Base-by-base conservation (phyloP, 306 rosid genomes). In the Alnus rubra region DNA sequence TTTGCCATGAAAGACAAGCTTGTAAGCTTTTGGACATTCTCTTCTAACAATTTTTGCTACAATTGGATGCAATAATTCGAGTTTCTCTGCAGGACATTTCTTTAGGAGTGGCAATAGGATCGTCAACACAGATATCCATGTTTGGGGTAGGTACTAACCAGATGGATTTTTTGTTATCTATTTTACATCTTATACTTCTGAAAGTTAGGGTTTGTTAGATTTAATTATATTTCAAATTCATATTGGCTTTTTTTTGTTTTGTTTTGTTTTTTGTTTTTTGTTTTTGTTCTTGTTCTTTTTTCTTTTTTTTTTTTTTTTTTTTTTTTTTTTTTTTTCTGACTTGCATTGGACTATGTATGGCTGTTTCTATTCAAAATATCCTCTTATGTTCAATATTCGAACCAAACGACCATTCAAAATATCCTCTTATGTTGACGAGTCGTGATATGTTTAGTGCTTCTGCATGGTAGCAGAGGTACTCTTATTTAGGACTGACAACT, bases 1-100 rank as follows among this genome's bases (percentile, higher is more conserved):
- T 93, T 93, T 89, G 97, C 98, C 80, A 87, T 89, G 92, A 91
- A 93, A 88, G 98, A 91, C 82, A 93, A 91, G 88, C 92, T 93
- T 76, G 97, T 93, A 77, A 87, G 88, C 51, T 73, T 84, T 73
- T 59, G 47, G 47, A 56, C 73, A 6, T 62, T 51, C 37, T 10
- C n/a, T 35, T 77, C 44, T 50, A 28, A 19, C 28, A 54, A 15
- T 55, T 74, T 47, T 14, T 48, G 16, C 53, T 49, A 42, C 51
- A 44, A 3, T 73, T 28, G 31, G 48, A 37, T 59, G 19, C 50
- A 78, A 74, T 71, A n/a, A 82, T 60, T 44, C 49, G 47, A 39
- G 45, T 64, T 76, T 88, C 49, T 79, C 73, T 67, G 62, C 88
- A 93, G 98, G 98, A 93, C 73, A 86, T 93, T 63, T 86, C 97